Conservation (phyloP, 257 asterid genomes). For the Ilex aquifolium region DNA sequence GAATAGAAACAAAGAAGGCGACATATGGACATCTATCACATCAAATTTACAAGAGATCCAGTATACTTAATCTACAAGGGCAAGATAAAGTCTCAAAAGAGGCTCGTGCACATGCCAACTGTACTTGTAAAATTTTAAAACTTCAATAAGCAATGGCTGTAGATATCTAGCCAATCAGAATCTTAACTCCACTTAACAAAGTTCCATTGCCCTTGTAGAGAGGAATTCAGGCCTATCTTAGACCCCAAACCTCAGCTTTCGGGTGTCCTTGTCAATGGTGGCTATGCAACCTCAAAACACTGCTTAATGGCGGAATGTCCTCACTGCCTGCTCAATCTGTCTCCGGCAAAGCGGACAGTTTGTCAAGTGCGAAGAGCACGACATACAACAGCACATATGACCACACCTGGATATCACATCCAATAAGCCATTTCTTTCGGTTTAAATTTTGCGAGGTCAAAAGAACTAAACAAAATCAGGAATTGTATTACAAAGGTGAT, state of each 20-base stretch:
- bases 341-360: conserved; percentile 91
- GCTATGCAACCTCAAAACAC: conserved; percentile 1
- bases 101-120: too few species aligned
- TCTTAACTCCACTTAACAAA: too few species aligned
- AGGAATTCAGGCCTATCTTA: background rate
- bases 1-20: too few species aligned
- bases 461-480: background rate
- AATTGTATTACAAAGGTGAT: background rate
- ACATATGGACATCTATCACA: too few species aligned
- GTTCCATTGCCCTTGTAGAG: too few species aligned
- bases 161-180: too few species aligned
- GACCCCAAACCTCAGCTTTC: conserved; percentile 12
- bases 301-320: conserved; percentile 76
- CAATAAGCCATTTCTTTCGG: conserved; percentile 2
- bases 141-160: too few species aligned
- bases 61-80: too few species aligned
- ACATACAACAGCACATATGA: conserved; percentile 95
- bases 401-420: conserved; percentile 73
- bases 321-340: conserved; percentile 69
- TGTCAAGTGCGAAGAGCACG: conserved; percentile 82
- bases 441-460: background rate
- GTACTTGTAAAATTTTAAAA: too few species aligned
- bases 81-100: too few species aligned
- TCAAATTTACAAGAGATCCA: too few species aligned
- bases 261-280: background rate